Conservation (phyloP, 257 asterid species). For the Solanum rostratum region DNA sequence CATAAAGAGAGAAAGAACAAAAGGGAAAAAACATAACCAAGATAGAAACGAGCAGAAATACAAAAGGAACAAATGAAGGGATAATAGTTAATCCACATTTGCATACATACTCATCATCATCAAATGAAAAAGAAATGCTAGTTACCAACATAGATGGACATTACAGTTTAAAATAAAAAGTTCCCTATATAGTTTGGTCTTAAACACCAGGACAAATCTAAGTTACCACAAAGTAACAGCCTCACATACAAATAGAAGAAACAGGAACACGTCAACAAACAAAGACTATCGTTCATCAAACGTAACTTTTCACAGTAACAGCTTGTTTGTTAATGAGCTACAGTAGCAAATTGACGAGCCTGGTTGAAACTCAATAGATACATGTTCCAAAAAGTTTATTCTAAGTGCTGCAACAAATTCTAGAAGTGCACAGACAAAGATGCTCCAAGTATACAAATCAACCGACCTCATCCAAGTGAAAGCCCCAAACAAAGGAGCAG, state of each 20-base stretch:
- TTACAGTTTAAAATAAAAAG: neutral
- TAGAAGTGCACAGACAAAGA: neutral
- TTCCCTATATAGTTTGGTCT: neutral
- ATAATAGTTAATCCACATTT: neutral
- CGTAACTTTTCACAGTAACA: neutral
- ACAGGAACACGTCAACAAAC: neutral
- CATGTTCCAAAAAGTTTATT: neutral
- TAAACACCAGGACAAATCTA: neutral
- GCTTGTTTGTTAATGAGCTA: neutral
- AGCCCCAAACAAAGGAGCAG: neutral
- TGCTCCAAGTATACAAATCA: neutral
- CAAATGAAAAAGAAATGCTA: neutral
- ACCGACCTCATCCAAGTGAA: neutral
- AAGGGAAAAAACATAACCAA: neutral
- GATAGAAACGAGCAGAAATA: neutral
- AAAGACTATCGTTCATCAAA: neutral
- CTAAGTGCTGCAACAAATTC: neutral
- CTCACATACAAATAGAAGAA: neutral
- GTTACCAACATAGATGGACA: neutral
- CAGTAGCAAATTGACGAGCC: neutral
- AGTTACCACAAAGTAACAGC: neutral
- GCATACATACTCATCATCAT: neutral
- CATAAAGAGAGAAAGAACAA: neutral
- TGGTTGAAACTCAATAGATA: neutral
- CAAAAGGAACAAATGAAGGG: neutral